Evolutionary conservation across 2,329 filamentous ascomycete genomes (phyloP), one percentile per base, ranked within the genome.

Genomic region (Fulvia fulva): DNA sequence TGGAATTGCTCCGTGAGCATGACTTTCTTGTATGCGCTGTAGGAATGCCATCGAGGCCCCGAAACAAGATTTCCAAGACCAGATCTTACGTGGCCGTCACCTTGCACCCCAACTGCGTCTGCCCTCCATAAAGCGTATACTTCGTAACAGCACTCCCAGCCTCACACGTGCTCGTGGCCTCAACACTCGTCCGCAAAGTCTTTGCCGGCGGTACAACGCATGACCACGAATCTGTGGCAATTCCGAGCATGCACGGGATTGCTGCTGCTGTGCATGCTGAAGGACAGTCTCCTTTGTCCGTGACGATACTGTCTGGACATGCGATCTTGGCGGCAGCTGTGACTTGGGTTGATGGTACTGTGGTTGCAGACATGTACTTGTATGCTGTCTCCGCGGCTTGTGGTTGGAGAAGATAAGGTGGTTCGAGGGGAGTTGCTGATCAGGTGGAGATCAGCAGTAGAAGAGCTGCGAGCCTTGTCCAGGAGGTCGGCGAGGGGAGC

Each of bases 91-190:
- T 41, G 1, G 37, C 4, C 37, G 37, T 50, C 47, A 41, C 57
- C 53, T 50, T 55, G 4, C 57, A 59, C 7, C 57, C 53, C 23
- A 55, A 16, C 47, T 51, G 19, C 11, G 5, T 25, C 14, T 59
- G 47, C 11, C 57, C 57, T 9, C 53, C 57, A 28, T 43, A 59
- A 11, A 49, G 32, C n/a, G 52, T 55, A 50, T 53, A 61, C 1
- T 53, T 53, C 21, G 50, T 58, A 1, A 61, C 59, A 6, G 32
- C 22, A 26, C 46, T 52, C 14, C 56, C 53, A 1, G 21, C 11
- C 2, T 19, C 47, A 34, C 61, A 63, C 1, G 61, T 63, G 45
- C 56, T 61, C 2, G 61, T 63, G 7, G 59, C 56, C 44, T 28
- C 23, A 14, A 52, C 56, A 47, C 32, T 55, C 32, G 55, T 61